Evolutionary conservation across 2,329 filamentous ascomycete species (phyloP).

Genomic region (Sclerotinia trifoliorum): DNA sequence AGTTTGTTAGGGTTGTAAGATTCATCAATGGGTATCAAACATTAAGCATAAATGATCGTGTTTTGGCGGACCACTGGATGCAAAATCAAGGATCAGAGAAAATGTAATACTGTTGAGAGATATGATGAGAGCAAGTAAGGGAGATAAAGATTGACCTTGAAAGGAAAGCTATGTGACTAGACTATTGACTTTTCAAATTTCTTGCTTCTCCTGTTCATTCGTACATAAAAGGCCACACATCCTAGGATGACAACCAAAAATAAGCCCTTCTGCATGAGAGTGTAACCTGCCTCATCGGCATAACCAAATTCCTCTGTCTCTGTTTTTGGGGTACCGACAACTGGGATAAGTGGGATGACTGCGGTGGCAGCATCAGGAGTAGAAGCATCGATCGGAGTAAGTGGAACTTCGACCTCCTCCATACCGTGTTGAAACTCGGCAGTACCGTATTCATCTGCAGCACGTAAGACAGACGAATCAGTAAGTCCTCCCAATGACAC

Average conservation of each 20-base stretch:
- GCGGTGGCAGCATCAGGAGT: slow-evolving; percentile 23
- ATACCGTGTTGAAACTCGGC: slow-evolving; percentile 39
- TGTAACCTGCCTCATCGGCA: slow-evolving; percentile 41
- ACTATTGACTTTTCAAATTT: slow-evolving; percentile 37
- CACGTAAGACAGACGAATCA: slow-evolving; percentile 35
- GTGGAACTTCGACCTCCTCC: slow-evolving; percentile 33
- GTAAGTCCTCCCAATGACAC: slow-evolving; percentile 33
- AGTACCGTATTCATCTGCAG: slow-evolving; percentile 37
- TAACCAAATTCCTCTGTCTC: slow-evolving; percentile 24
- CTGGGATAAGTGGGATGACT: slow-evolving; percentile 32
- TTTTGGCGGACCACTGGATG: neutral
- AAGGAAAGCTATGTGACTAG: slow-evolving; percentile 28
- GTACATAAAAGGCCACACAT: slow-evolving; percentile 48
- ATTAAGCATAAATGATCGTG: neutral
- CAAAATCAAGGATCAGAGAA: neutral
- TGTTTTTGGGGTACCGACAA: slow-evolving; percentile 22
- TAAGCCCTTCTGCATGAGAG: slow-evolving; percentile 50
- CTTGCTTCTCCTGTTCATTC: slow-evolving; percentile 41
- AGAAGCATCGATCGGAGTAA: slow-evolving; percentile 23
- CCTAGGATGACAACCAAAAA: slow-evolving; percentile 51
- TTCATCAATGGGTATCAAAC: neutral
- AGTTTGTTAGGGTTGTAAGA: neutral
- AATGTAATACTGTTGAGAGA: neutral
- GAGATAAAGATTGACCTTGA: neutral
- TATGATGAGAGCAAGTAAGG: neutral